Evolutionary conservation across 148 eudicot species (phyloP), one percentile per base, ranked within the genome.

Genomic region (Silene latifolia): DNA sequence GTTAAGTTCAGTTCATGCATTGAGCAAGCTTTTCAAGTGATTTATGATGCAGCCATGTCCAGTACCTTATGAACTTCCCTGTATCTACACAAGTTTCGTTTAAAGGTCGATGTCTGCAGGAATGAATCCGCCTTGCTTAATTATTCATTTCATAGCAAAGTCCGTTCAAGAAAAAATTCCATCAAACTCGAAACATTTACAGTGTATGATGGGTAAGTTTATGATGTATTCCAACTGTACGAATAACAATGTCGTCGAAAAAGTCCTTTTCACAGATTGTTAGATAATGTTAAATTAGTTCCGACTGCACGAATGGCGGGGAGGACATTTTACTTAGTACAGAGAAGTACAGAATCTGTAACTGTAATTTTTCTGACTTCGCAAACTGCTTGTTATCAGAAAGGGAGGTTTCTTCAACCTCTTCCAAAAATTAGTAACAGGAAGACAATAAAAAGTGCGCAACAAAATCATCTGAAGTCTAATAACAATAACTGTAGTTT

Each of bases 1-100:
- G 29, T 59, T 0, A 88, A 83, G 80, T 79, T 86, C 72, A 77
- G 58, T 27, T 82, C 82, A 48, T 85, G 90, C 67, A 72, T 87
- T 4, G 63, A 83, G 47, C 48, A 80, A 8, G 90, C 92, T 24
- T 85, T 78, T 19, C 63, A 85, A 21, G 25, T 47, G 27, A 89
- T 78, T 11, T 75, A 47, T 67, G 70, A 78, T 61, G 92, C 87
- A 7, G 81, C 92, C 6, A 74, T 46, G 12, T 21, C 64, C 63
- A 56, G 23, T 27, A 17, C 61, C 4, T 12, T 8, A 46, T 69
- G 14, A 46, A 44, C 54, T 68, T 68, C 20, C 39, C 32, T 14
- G 56, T 7, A 42, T 1, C 15, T 27, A 63, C 67, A 9, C 18
- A 13, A 39, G 9, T 66, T 66, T 32, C 35, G 35, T 32, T 2